These are phyloP conservation scores for Penicillium maclennaniae DNA, from an alignment of 495 filamentous ascomycete species.

Conservation along the genomic window DNA sequence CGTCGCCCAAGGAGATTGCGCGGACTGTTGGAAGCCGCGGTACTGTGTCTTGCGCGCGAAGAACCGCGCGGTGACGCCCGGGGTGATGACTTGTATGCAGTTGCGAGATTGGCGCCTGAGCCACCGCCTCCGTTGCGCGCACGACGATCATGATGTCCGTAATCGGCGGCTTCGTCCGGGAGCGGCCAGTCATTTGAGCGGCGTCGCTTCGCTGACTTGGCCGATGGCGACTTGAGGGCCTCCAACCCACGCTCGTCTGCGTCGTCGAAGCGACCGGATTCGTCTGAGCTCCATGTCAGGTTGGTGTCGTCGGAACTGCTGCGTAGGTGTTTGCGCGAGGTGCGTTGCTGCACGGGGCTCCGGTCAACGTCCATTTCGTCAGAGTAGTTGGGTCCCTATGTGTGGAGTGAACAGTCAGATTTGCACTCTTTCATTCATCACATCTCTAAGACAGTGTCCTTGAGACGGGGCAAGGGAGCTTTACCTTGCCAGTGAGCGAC, in stretches of 20 bases:
- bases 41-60: conserved; percentile 16
- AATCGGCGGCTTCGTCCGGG: conserved; percentile 27
- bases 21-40: conserved; percentile 16
- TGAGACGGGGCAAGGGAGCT: conserved; percentile 9
- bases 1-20: conserved; percentile 35
- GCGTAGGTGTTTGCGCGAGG: conserved; percentile 34
- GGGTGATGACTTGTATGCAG: conserved; percentile 24
- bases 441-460: conserved; percentile 3
- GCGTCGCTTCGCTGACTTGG: conserved; percentile 41
- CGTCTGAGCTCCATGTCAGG: conserved; percentile 28
- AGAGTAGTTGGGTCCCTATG: conserved; percentile 6
- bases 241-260: conserved; percentile 34
- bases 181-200: conserved; percentile 51
- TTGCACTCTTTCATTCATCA: conserved; percentile 3
- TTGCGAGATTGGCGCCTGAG: neutral
- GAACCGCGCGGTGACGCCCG: conserved; percentile 26
- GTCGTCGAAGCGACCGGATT: conserved; percentile 41
- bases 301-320: conserved; percentile 19
- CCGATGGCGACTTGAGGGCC: conserved; percentile 20
- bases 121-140: conserved; percentile 6
- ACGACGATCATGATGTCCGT: conserved; percentile 16
- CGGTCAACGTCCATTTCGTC: conserved; percentile 23
- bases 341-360: conserved; percentile 18
- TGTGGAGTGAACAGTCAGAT: conserved; percentile 9
- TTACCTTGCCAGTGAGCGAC: conserved; percentile 13